A percentile compares a stretch with the other conserved stretches of the same genome.
phyloP scores from a whole-genome alignment of 2,329 filamentous ascomycete genomes.

The Calonectria multiphialidica region DNA sequence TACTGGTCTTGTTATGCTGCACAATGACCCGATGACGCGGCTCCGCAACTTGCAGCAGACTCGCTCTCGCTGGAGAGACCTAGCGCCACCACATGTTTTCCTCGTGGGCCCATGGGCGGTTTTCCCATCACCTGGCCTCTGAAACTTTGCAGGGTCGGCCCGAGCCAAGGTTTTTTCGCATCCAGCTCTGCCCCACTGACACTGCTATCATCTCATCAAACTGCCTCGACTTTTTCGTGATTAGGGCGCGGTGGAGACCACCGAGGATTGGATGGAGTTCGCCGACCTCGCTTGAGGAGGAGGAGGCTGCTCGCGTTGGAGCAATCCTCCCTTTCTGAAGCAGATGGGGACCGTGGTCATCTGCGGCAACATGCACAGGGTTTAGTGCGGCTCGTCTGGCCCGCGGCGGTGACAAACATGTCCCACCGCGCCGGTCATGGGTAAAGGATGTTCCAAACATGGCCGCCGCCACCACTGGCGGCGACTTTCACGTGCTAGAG shows the following conservation, averaged over 20 bases:
- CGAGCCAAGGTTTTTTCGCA: constrained; percentile 3
- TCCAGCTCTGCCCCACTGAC: background rate
- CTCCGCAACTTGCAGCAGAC: background rate
- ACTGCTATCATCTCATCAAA: background rate
- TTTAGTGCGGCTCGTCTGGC: background rate
- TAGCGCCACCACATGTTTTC: constrained; percentile 5
- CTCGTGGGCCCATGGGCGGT: background rate
- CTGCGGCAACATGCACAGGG: background rate
- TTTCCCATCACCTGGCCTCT: constrained; percentile 5
- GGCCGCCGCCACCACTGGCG: background rate
- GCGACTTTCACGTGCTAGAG: background rate
- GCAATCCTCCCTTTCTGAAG: background rate
- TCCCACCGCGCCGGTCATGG: background rate
- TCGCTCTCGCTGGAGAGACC: background rate
- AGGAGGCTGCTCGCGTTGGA: background rate
- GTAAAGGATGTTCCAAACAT: background rate
- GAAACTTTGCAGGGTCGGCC: constrained; percentile 9
- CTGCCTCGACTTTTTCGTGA: background rate
- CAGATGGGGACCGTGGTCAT: background rate
- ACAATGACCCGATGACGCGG: background rate
- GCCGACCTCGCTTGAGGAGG: background rate
- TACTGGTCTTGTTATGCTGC: background rate
- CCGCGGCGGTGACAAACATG: background rate
- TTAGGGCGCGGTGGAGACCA: background rate
- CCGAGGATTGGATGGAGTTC: background rate